Base-by-base conservation (phyloP, 2,329 filamentous ascomycete species). In the Cercospora janseana region DNA sequence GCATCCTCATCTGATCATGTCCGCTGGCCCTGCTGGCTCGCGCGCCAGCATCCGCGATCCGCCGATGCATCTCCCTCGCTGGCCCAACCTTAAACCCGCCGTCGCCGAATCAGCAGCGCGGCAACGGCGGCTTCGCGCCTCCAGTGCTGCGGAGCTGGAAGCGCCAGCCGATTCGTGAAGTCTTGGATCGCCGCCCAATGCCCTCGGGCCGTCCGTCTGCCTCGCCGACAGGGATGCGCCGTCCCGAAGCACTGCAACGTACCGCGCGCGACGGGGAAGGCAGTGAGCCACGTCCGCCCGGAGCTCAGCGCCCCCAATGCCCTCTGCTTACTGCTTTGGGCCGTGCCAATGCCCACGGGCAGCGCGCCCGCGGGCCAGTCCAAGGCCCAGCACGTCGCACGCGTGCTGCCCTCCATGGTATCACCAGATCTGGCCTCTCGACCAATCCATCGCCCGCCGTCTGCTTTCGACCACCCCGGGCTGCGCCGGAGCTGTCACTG, bases 211-310 rank as follows among this genome's bases (percentile, higher is more conserved):
- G 52, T 42, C 54, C 51, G 55, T 59, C 44, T 54, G 55, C 58
- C 61, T 62, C 64, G 60, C 56, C 55, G 8, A 63, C 67, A 63
- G 62, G 70, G 68, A 68, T 70, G 26, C 61, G 63, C n/a, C 61
- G 63, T 64, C 65, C 65, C 62, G 64, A 56, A 57, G 45, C 60
- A 56, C 64, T 69, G 68, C 66, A 69, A 70, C 69, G 59, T 70
- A 70, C 69, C 65, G 57, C 65, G n/a, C 69, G 69, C 67, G 70
- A 69, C 66, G 68, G 69, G 70, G 66, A 46, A 64, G 60, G 65
- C 58, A 58, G 51, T 50, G 54, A 60, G 60, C 58, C 57, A 62
- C 60, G 56, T 68, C 67, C 68, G 38, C 51, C 66, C 69, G 63
- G 65, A 63, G 69, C n/a, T 69, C 61, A 65, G 66, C 66, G 61